phyloP scores from a whole-genome alignment of 441 rosid genomes.

The Populus trichocarpa region DNA sequence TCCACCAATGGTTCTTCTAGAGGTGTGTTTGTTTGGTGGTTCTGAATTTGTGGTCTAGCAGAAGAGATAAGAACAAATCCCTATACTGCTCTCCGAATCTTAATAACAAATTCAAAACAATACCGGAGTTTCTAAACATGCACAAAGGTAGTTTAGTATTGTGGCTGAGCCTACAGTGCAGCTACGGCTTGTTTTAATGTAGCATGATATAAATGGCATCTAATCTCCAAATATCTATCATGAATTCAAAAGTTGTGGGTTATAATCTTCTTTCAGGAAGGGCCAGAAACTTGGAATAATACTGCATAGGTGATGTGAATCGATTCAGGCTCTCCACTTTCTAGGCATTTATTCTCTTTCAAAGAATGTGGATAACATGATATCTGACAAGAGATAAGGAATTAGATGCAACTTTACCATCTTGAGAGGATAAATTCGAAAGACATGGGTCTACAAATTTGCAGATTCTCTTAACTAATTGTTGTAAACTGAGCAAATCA shows the following conservation, averaged over 20 bases:
- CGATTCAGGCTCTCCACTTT: not conserved
- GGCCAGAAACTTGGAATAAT: too few species aligned
- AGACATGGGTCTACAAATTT: constrained; percentile 29
- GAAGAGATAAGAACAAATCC: not conserved
- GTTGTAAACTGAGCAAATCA: not conserved
- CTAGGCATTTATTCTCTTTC: constrained; percentile 6
- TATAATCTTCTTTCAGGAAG: not conserved
- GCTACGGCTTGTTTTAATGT: not conserved
- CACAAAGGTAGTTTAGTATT: not conserved
- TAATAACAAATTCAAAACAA: not conserved
- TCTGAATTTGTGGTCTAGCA: not conserved
- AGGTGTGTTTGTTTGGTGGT: not conserved
- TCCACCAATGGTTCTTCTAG: too few species aligned
- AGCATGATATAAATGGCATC: not conserved
- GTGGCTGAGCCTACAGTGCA: not conserved
- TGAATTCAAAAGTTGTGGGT: not conserved
- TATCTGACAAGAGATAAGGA: constrained; percentile 3
- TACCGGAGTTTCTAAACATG: too few species aligned
- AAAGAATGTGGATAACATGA: not conserved
- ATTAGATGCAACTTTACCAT: constrained; percentile 19
- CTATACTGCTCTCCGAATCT: not conserved
- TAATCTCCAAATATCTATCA: not conserved
- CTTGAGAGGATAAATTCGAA: constrained; percentile 21
- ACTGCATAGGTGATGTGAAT: not conserved
- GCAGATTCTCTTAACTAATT: not conserved